A percentile compares a stretch with the other conserved stretches of the same genome.
phyloP scores from a whole-genome alignment of 345 rosid species.

The Clarkia xantiana region DNA sequence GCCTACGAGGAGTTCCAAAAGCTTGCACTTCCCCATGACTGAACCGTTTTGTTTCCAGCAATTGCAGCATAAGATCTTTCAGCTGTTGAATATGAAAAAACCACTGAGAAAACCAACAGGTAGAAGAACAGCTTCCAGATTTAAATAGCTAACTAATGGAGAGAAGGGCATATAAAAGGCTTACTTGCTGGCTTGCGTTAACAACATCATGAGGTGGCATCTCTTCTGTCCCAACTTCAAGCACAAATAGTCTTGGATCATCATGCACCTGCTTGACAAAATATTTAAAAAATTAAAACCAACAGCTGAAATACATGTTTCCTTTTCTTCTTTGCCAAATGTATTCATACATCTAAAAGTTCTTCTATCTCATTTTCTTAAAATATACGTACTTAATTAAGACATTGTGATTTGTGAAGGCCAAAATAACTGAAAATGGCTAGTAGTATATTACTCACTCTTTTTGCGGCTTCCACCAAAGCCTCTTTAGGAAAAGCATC shows the following conservation, averaged over 20 bases:
- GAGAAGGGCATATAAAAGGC: slow-evolving; percentile 10
- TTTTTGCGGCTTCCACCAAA: slow-evolving; percentile 36
- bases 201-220: slow-evolving; percentile 86
- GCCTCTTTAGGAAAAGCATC: slow-evolving; percentile 32
- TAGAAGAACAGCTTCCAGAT: background rate
- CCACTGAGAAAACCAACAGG: background rate
- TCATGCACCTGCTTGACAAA: slow-evolving; percentile 55
- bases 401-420: background rate
- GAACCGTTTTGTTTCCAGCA: slow-evolving; percentile 57
- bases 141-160: background rate
- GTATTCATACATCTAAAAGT: no score
- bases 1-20: slow-evolving; percentile 86
- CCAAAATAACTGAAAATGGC: background rate
- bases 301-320: no score
- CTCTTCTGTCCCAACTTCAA: slow-evolving; percentile 97
- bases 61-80: slow-evolving; percentile 43
- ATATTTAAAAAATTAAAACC: no score
- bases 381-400: no score
- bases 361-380: no score
- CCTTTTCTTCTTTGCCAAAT: no score
- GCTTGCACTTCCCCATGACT: slow-evolving; percentile 54
- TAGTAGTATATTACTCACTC: slow-evolving; percentile 20
- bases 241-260: slow-evolving; percentile 50
- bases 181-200: slow-evolving; percentile 72
- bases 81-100: slow-evolving; percentile 38